Base-by-base conservation (phyloP, 108 stramenopile genomes). In the Skeletonema tropicum region DNA sequence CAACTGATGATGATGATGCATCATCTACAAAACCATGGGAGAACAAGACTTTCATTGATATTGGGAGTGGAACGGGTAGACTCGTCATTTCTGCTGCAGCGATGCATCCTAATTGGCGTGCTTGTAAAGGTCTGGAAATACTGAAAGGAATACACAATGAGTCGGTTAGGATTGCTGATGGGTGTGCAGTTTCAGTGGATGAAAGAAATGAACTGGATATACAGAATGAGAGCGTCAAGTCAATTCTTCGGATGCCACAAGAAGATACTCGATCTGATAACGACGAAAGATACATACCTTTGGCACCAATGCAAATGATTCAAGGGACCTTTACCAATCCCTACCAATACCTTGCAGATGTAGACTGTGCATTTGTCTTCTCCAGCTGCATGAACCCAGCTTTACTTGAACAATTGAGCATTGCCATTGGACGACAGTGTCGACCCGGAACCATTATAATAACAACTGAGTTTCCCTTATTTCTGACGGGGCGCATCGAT, bases 41-140 rank as follows among this genome's bases (percentile, higher is more conserved):
- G 25, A 73, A 79, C 31, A 86, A 70, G 60, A 73, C 75, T n/a
- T 93, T 93, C 86, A 80, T 78, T 64, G 92, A 93, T 79, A 76
- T 90, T 36, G 93, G 93, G 36, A 86, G 85, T 71, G 93, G 93
- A 1, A 85, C 88, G n/a, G 93, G 93, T 33, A 75, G 91, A 65
- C 67, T 94, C 32, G 93, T 94, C 0, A 49, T 94, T 49, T 71
- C 85, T 17, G 91, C 93, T 0, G 91, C 89, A 12, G 86, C 88
- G 5, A 70, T 94, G 57, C 84, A 89, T 83, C 87, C 86, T n/a
- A 55, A 64, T n/a, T 90, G 86, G 86, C 83, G 80, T 68, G 15
- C 84, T 23, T 87, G 86, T 59, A 77, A 82, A 31, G 93, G 93
- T 19, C 68, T 94, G 15, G 93, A 94, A 68, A 73, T 92, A 15